Percentiles rank a stretch among this genome's conserved stretches.
phyloP scores from a whole-genome alignment of 2,329 filamentous ascomycete genomes.

The Aspergillus terreus region DNA sequence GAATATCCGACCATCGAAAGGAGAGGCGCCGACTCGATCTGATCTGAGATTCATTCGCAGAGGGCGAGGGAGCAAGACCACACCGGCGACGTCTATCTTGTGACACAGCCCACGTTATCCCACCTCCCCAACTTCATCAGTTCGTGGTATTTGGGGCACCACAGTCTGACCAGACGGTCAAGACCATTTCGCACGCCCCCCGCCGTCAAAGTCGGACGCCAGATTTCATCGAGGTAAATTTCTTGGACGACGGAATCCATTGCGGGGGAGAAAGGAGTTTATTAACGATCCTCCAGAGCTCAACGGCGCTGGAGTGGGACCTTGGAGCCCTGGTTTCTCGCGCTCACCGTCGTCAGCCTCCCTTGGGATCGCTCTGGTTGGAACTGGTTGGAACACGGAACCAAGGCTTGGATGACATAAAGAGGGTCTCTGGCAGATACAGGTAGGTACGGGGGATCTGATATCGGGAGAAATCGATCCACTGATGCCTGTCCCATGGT shows the following conservation, averaged over 20 bases:
- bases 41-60: not conserved
- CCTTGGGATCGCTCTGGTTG: conserved; percentile 13
- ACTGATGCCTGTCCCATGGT: not conserved
- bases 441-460: conserved; percentile 9
- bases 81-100: not conserved
- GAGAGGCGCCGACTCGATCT: not conserved
- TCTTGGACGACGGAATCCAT: not conserved
- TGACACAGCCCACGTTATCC: conserved; percentile 9
- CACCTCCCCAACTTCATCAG: not conserved
- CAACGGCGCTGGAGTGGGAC: conserved; percentile 12
- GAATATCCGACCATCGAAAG: not conserved
- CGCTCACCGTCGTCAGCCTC: conserved; percentile 6
- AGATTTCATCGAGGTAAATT: not conserved
- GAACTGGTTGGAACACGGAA: conserved; percentile 14
- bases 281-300: conserved; percentile 5
- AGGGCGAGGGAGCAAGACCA: not conserved
- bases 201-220: not conserved
- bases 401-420: conserved; percentile 10
- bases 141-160: too few relatives aligned
- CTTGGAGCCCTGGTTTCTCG: conserved; percentile 9
- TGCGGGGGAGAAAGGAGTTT: not conserved
- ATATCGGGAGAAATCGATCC: not conserved
- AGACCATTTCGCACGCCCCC: too few relatives aligned
- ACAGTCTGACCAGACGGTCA: too few relatives aligned
- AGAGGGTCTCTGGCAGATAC: conserved; percentile 2